Conservation (phyloP, 352 stramenopile species). For the Phytophthora palmivora region DNA sequence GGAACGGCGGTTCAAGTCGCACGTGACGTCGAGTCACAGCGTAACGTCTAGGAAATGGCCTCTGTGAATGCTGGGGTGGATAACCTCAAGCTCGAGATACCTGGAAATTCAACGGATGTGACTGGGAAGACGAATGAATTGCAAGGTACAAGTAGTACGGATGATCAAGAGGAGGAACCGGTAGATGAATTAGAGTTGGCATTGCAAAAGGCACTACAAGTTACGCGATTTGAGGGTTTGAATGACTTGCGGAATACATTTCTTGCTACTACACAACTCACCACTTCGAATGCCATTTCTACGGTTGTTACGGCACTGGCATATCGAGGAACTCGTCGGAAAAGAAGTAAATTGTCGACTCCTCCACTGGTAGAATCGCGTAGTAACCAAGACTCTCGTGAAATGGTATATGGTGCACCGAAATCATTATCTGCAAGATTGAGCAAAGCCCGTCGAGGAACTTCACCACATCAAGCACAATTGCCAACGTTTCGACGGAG, state of each 20-base stretch:
- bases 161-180: conserved; percentile 5
- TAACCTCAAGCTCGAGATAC: no score
- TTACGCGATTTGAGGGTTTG: conserved; percentile 48
- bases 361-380: conserved; percentile 6
- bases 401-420: conserved; percentile 30
- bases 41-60: conserved; percentile 28
- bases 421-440: conserved; percentile 43
- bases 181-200: conserved; percentile 39
- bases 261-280: conserved; percentile 64
- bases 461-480: conserved; percentile 49
- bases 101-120: no score
- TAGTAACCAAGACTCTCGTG: conserved; percentile 43
- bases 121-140: background rate
- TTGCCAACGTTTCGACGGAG: conserved; percentile 59
- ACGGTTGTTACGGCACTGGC: conserved; percentile 58
- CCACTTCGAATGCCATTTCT: conserved; percentile 69
- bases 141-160: background rate
- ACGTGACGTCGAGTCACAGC: conserved; percentile 12
- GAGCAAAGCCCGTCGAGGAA: conserved; percentile 37
- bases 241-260: conserved; percentile 49
- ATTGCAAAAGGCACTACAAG: conserved; percentile 36
- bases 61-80: background rate
- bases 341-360: conserved; percentile 13
- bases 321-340: conserved; percentile 10
- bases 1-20: conserved; percentile 25